Conservation (phyloP, 345 rosid genomes). For the Euphorbia lathyris region DNA sequence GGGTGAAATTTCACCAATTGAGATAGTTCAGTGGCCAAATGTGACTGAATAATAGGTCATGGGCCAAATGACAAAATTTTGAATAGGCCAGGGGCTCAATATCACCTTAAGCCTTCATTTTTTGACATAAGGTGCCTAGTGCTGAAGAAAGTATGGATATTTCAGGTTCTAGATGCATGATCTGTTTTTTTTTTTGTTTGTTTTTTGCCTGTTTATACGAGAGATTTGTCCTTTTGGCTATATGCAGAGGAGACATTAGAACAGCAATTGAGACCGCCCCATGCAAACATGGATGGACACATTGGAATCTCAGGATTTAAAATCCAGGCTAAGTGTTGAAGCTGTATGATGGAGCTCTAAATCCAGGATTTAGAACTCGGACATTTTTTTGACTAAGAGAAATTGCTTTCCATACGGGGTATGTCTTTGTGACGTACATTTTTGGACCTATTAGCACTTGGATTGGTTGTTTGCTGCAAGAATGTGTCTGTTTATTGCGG, state of each 20-base stretch:
- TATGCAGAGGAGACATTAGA: constrained; percentile 16
- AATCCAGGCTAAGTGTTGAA: background rate
- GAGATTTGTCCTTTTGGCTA: background rate
- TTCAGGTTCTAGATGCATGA: background rate
- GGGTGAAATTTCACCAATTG: no score
- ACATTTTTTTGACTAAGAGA: background rate
- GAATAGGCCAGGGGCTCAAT: no score
- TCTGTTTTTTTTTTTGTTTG: background rate
- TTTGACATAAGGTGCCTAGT: no score
- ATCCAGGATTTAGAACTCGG: background rate
- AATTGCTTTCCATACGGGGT: background rate
- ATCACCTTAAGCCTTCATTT: no score
- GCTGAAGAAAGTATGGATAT: background rate
- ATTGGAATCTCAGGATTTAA: background rate
- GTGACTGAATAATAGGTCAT: no score
- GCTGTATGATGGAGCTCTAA: background rate
- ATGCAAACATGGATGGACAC: background rate
- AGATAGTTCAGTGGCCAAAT: no score
- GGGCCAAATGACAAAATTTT: no score
- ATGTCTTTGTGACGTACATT: background rate
- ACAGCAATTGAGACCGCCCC: background rate
- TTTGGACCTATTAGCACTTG: background rate
- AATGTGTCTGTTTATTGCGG: background rate
- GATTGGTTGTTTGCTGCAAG: background rate
- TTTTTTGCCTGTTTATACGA: background rate